A percentile compares a stretch with the other conserved stretches of the same genome.
Evolutionary conservation across 768 basidiomycete genomes (phyloP).

Genomic region (Trametes meyenii): DNA sequence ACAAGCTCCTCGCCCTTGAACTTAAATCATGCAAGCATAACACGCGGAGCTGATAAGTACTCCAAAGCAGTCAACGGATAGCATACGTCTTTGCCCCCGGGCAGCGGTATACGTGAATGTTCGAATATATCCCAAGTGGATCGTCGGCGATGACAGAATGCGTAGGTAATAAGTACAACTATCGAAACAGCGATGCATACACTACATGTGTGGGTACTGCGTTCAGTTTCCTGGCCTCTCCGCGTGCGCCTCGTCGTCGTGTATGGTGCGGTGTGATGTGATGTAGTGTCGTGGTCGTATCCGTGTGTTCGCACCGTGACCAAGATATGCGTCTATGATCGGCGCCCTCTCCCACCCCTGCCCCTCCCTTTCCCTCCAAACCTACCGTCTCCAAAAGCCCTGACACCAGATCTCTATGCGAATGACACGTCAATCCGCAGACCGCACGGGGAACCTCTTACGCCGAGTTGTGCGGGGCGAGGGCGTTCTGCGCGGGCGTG

Average conservation of each 20-base stretch:
- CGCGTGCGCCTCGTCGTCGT: not conserved
- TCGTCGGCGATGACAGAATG: not conserved
- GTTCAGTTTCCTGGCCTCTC: slow-evolving; percentile 1
- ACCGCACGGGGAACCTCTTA: not conserved
- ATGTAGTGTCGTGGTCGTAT: not conserved
- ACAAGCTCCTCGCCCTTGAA: too few species aligned
- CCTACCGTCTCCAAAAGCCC: not conserved
- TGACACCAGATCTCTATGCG: not conserved
- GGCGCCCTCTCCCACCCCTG: not conserved
- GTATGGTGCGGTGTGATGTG: not conserved
- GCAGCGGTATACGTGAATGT: too few species aligned
- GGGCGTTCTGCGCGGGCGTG: slow-evolving; percentile 29
- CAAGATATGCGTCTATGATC: not conserved
- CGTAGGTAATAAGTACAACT: slow-evolving; percentile 14
- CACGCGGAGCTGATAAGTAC: too few species aligned
- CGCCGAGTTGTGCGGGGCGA: slow-evolving; percentile 21
- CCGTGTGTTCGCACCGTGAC: not conserved
- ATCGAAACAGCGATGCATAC: slow-evolving; percentile 17
- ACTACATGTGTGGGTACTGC: slow-evolving; percentile 13
- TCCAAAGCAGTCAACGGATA: too few species aligned
- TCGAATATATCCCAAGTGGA: not conserved
- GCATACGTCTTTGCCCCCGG: too few species aligned
- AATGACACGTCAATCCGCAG: too few species aligned
- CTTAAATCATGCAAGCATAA: too few species aligned
- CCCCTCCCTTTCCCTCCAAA: not conserved